Evolutionary conservation across 2,329 filamentous ascomycete genomes (phyloP).

Genomic region (Malbranchea zuffiana): DNA sequence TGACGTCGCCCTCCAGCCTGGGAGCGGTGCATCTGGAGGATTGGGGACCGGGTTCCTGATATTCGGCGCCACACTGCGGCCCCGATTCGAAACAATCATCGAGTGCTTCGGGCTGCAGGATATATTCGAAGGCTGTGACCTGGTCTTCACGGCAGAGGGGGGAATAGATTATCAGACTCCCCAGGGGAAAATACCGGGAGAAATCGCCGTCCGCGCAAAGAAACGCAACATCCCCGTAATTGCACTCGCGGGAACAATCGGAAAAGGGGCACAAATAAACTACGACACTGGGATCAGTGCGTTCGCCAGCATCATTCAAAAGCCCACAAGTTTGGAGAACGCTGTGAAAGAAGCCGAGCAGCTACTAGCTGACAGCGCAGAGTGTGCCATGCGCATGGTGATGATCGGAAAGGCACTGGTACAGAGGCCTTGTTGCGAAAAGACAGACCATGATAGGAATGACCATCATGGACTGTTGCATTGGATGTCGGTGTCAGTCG

Average conservation of each 20-base stretch:
- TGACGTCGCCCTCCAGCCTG: slow-evolving; percentile 32
- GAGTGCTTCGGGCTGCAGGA: slow-evolving; percentile 41
- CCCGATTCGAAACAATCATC: slow-evolving; percentile 41
- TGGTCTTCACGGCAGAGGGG: slow-evolving; percentile 45
- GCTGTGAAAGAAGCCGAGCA: slow-evolving; percentile 21
- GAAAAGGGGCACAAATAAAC: slow-evolving; percentile 26
- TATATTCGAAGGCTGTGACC: slow-evolving; percentile 39
- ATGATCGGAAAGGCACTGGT: too few species aligned
- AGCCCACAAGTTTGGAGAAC: slow-evolving; percentile 20
- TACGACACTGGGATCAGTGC: slow-evolving; percentile 29
- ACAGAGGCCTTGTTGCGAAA: too few species aligned
- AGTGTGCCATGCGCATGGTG: slow-evolving; percentile 24
- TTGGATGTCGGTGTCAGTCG: too few species aligned
- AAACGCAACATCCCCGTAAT: slow-evolving; percentile 39
- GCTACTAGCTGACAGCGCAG: slow-evolving; percentile 21
- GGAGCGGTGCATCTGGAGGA: slow-evolving; percentile 43
- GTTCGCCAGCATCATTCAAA: slow-evolving; percentile 23
- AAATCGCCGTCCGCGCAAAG: slow-evolving; percentile 41
- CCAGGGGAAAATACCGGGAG: slow-evolving; percentile 44
- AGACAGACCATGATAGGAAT: too few species aligned
- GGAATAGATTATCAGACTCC: slow-evolving; percentile 44
- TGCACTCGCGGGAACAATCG: slow-evolving; percentile 34
- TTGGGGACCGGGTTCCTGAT: slow-evolving; percentile 43
- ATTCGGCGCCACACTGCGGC: slow-evolving; percentile 37
- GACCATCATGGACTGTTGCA: too few species aligned